Evolutionary conservation across 73 alveolate genomes (phyloP), one percentile per base, ranked within the genome.

Genomic region (Uronychia binucleata): DNA sequence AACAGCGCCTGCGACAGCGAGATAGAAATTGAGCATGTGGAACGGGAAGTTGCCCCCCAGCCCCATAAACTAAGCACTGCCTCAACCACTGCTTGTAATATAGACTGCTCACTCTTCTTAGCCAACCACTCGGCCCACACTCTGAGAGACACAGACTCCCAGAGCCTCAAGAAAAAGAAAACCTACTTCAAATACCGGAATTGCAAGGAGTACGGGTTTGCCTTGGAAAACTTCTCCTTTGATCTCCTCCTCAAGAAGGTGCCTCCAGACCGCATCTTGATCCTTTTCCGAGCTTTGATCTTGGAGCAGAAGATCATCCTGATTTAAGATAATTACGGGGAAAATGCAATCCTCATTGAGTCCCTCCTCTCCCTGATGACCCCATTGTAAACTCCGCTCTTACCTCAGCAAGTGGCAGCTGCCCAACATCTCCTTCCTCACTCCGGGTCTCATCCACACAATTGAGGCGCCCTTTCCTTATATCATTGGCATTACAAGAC

Each of bases 401-500:
- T 46, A 11, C n/a, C 19, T 19, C 19, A 46, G 67, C 67, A 85
- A 85, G 78, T 85, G 91, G 91, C 80, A 80, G 27, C 80, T 59
- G 67, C 77, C 58, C n/a, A 79, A 59, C 46, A 87, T 87, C 31
- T 79, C 93, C 34, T 87, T 33, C 34, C 81, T 87, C 26, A 87
- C 88, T 14, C 93, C 93, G 1, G 26, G 59, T 75, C 79, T 87
- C 25, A 58, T 87, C n/a, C 89, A 87, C 30, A 75, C 78, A 46
- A 28, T 87, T 28, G 93, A 87, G 27, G 88, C 93, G 0, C 93
- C 93, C 26, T 59, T 87, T 31, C 93, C 93, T 1, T 87, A 80
- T 46, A 33, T 87, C 26, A 80, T 87, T 8, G 93, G 93, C 0
- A 82, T 80, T 13, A 28, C 86, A 26, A 31, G 81, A 30, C 31